Percentiles rank a stretch among this genome's conserved stretches.
Evolutionary conservation across 2,329 filamentous ascomycete species (phyloP).

Genomic region (Orbilia ellipsospora): DNA sequence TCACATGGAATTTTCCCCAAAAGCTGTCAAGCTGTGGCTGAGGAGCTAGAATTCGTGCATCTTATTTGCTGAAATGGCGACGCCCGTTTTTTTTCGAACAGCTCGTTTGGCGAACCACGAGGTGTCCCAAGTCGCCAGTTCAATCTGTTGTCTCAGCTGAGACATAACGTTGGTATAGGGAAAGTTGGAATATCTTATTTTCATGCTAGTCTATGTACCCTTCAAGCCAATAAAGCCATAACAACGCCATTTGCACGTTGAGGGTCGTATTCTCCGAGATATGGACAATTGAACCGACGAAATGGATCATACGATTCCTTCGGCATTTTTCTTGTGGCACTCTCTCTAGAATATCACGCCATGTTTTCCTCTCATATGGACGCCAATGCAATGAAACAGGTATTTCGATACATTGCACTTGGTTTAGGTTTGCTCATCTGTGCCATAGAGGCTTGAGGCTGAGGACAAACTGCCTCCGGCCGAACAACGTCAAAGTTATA

Average conservation of each 20-base stretch:
- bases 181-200: neutral
- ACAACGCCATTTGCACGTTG: conserved; percentile 28
- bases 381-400: neutral
- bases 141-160: conserved; percentile 42
- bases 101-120: conserved; percentile 24
- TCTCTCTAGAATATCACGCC: conserved; percentile 21
- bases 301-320: conserved; percentile 45
- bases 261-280: conserved; percentile 50
- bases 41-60: conserved; percentile 13
- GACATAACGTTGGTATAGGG: conserved; percentile 33
- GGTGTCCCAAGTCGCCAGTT: conserved; percentile 5
- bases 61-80: conserved; percentile 17
- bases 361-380: conserved; percentile 1
- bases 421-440: neutral
- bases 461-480: conserved; percentile 15
- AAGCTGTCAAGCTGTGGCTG: conserved; percentile 31
- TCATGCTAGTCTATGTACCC: too few species aligned
- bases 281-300: conserved; percentile 47
- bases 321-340: conserved; percentile 2
- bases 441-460: conserved; percentile 29
- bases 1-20: neutral
- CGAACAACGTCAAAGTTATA: neutral
- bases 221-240: conserved; percentile 23
- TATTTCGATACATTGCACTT: neutral
- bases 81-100: neutral